Conservation (phyloP, 768 basidiomycete genomes). For the Mycena rosella region DNA sequence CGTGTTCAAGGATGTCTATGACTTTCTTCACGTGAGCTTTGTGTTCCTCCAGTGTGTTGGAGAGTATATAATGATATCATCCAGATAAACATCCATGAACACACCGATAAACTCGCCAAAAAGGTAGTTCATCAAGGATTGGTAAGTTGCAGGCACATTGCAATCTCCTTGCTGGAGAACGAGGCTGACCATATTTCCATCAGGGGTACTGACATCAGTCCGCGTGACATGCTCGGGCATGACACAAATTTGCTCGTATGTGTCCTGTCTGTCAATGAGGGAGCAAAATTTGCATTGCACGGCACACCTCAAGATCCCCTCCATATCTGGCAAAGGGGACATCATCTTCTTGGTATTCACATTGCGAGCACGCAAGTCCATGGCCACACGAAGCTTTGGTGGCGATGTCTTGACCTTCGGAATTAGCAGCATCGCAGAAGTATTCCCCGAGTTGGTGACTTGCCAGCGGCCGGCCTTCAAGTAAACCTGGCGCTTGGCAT, state of each 20-base stretch:
- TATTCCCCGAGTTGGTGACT: conserved; percentile 1
- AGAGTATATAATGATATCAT: conserved; percentile 32
- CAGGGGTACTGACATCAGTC: not conserved
- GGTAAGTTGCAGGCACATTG: not conserved
- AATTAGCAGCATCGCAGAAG: not conserved
- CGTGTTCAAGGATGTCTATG: conserved; percentile 42
- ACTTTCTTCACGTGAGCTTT: conserved; percentile 45
- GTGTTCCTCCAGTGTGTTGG: conserved; percentile 50
- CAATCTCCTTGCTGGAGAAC: not conserved
- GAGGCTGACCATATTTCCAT: not conserved
- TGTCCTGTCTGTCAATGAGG: not conserved
- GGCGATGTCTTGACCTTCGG: not conserved
- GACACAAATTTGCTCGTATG: not conserved
- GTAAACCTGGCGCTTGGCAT: not conserved
- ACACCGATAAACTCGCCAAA: not conserved
- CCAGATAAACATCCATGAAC: not conserved
- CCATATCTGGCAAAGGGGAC: not conserved
- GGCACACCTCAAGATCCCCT: not conserved
- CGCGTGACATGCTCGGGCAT: not conserved
- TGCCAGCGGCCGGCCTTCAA: not conserved
- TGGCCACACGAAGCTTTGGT: not conserved
- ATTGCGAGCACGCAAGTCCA: not conserved
- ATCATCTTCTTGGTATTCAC: not conserved
- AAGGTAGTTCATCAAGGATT: not conserved
- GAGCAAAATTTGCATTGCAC: not conserved